Conservation (phyloP, 371 early-diverging fungal genomes). For the Mucor irregularis region DNA sequence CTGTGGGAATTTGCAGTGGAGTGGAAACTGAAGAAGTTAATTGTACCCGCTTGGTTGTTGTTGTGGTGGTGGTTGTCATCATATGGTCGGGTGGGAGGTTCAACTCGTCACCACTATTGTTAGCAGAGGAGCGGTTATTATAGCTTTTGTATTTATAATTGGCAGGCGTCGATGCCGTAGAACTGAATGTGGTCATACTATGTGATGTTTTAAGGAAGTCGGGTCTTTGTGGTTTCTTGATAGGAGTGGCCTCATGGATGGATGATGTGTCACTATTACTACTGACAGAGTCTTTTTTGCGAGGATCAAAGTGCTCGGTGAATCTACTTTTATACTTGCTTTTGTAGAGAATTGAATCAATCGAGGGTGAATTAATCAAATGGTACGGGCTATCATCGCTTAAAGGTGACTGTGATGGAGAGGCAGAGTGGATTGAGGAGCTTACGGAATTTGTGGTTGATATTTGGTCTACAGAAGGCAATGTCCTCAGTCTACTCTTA, state of each 20-base stretch:
- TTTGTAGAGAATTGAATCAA: not conserved
- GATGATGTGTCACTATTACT: not conserved
- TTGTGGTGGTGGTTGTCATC: not conserved
- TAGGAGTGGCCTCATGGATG: conserved; percentile 5
- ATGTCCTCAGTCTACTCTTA: conserved; percentile 37
- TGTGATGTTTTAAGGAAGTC: not conserved
- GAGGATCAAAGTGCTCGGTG: conserved; percentile 36
- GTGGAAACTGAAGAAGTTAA: conserved; percentile 7
- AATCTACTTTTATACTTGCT: conserved; percentile 26
- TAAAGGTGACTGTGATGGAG: not conserved
- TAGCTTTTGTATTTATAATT: not conserved
- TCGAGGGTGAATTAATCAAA: not conserved
- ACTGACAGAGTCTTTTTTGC: not conserved
- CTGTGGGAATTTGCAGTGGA: conserved; percentile 9
- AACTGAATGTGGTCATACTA: not conserved
- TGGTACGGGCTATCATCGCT: too few relatives aligned
- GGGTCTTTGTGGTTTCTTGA: not conserved
- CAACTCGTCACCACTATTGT: not conserved
- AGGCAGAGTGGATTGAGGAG: not conserved
- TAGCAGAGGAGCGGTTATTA: not conserved
- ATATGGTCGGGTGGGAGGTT: not conserved
- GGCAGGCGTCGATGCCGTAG: not conserved
- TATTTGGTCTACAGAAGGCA: not conserved
- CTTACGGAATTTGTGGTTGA: not conserved
- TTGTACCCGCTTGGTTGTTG: not conserved